Conservation (phyloP, 345 rosid species). For the Moricandia moricandioides region DNA sequence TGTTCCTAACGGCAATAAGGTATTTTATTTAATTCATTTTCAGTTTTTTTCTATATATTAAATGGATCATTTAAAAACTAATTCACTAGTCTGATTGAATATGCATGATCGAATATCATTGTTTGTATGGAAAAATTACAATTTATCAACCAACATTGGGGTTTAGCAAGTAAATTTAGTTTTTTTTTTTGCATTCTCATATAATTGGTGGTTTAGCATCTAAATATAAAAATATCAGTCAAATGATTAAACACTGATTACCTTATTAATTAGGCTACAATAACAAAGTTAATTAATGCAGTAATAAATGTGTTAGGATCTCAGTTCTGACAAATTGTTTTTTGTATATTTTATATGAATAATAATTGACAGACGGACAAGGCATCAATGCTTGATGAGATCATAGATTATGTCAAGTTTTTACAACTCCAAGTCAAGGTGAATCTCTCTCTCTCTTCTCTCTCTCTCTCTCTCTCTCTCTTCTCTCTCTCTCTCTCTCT, state of each 20-base stretch:
- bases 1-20: conserved; percentile 98
- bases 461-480: conserved; percentile 4
- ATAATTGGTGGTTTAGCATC: neutral
- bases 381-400: conserved; percentile 99
- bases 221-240: neutral
- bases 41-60: neutral
- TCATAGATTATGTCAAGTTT: conserved; percentile 96
- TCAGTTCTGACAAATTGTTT: conserved; percentile 27
- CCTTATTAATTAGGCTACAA: conserved; percentile 6
- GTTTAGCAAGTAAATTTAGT: neutral
- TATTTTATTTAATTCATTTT: conserved; percentile 30
- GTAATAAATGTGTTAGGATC: conserved; percentile 28
- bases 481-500: conserved; percentile 2
- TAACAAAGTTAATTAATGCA: conserved; percentile 13
- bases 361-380: conserved; percentile 88
- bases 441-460: conserved; percentile 14
- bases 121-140: neutral
- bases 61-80: neutral
- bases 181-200: neutral
- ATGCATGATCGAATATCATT: neutral
- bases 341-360: neutral
- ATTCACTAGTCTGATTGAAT: neutral
- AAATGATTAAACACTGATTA: conserved; percentile 36
- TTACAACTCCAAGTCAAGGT: conserved; percentile 99
- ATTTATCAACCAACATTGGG: neutral